Percentiles rank a stretch among this genome's conserved stretches.
These are phyloP conservation scores for Kwoniella europaea DNA, from an alignment of 768 basidiomycete genomes.

Conservation along the genomic window DNA sequence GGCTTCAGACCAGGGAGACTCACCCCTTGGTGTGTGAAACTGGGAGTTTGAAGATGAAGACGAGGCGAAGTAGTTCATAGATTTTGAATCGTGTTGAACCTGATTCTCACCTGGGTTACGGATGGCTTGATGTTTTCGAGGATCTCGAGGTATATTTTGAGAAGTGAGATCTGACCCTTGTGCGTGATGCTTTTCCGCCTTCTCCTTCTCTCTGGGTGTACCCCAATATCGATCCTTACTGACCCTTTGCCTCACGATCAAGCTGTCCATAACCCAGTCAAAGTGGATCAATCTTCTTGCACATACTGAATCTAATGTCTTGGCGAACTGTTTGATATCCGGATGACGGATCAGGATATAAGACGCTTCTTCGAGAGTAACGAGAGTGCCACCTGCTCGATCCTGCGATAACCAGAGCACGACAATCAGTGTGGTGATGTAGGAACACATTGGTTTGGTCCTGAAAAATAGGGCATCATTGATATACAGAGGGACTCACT, in stretches of 20 bases:
- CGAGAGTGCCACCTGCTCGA: background rate
- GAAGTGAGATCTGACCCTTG: background rate
- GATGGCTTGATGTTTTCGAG: background rate
- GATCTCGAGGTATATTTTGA: background rate
- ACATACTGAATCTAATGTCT: background rate
- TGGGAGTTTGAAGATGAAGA: background rate
- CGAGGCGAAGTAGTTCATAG: background rate
- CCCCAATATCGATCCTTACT: background rate
- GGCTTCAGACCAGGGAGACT: too few relatives aligned
- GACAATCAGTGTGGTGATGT: too few relatives aligned
- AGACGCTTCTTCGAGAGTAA: background rate
- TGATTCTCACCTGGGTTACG: background rate
- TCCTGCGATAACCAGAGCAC: background rate
- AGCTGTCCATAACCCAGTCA: conserved; percentile 10
- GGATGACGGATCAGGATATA: conserved; percentile 6
- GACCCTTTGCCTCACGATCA: background rate
- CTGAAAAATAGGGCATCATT: too few relatives aligned
- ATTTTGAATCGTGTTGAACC: background rate
- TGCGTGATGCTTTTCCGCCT: background rate
- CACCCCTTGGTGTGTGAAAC: too few relatives aligned
- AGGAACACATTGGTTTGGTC: too few relatives aligned
- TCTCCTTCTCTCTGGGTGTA: background rate
- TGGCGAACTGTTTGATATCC: background rate
- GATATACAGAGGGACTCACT: background rate
- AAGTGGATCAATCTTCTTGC: conserved; percentile 3